Evolutionary conservation across 2,329 filamentous ascomycete genomes (phyloP).

Genomic region (Graphilbum fragrans): DNA sequence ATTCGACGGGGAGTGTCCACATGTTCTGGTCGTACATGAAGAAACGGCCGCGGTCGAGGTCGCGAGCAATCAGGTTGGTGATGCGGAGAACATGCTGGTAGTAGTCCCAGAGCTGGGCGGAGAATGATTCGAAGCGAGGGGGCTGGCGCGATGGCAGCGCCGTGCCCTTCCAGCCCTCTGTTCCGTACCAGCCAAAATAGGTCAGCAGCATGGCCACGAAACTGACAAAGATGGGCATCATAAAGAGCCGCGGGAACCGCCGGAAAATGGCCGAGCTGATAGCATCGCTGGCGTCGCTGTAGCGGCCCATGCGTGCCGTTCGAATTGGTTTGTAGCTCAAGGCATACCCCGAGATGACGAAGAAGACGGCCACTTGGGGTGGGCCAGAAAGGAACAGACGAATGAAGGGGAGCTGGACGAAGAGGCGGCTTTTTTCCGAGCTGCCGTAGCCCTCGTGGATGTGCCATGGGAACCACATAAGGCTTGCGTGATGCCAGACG

Average conservation of each 20-base stretch:
- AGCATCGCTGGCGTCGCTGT: slow-evolving; percentile 9
- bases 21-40: slow-evolving; percentile 20
- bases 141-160: slow-evolving; percentile 7
- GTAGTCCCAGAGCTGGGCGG: slow-evolving; percentile 7
- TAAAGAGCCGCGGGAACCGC: slow-evolving; percentile 11
- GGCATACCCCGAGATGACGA: slow-evolving; percentile 30
- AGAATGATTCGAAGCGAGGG: neutral
- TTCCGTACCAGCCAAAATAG: slow-evolving; percentile 7
- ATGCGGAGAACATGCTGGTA: slow-evolving; percentile 1
- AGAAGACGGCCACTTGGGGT: slow-evolving; percentile 27
- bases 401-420: slow-evolving; percentile 23
- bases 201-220: slow-evolving; percentile 5
- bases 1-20: slow-evolving; percentile 25
- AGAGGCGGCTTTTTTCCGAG: slow-evolving; percentile 5
- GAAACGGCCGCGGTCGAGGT: slow-evolving; percentile 3
- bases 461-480: slow-evolving; percentile 17
- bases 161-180: slow-evolving; percentile 5
- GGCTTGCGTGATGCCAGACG: slow-evolving; percentile 32
- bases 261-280: slow-evolving; percentile 11
- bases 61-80: slow-evolving; percentile 18
- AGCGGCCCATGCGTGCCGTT: slow-evolving; percentile 9
- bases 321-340: slow-evolving; percentile 13
- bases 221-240: slow-evolving; percentile 9
- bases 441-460: slow-evolving; percentile 17
- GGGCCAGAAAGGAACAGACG: slow-evolving; percentile 21